Conservation (phyloP, 2,329 filamentous ascomycete species). For the Coleophoma eucalyptorum region DNA sequence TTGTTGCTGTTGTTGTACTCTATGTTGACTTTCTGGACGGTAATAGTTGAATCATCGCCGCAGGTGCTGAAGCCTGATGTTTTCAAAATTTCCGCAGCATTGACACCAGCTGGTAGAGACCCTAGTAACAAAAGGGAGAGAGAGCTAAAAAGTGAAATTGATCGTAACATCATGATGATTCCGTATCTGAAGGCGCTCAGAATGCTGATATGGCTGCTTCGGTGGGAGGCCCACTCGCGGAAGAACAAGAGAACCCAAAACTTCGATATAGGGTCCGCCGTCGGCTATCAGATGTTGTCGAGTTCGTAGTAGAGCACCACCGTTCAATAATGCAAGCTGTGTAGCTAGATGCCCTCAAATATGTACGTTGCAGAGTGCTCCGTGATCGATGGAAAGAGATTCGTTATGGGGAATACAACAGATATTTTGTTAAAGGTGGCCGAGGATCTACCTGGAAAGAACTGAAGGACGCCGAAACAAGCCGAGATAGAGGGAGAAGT, state of each 20-base stretch:
- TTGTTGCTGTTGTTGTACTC: conserved; percentile 73
- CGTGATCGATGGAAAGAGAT: neutral
- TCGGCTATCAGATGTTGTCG: too few species aligned
- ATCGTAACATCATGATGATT: conserved; percentile 22
- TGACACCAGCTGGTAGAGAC: conserved; percentile 33
- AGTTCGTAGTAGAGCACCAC: too few species aligned
- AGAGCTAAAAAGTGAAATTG: conserved; percentile 18
- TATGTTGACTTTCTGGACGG: conserved; percentile 71
- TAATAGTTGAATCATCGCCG: conserved; percentile 53
- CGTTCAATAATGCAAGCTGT: too few species aligned
- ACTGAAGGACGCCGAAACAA: conserved; percentile 18
- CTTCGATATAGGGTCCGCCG: neutral
- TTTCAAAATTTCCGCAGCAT: conserved; percentile 69
- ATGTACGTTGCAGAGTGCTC: conserved; percentile 1
- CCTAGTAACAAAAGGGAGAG: conserved; percentile 24
- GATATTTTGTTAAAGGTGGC: conserved; percentile 32
- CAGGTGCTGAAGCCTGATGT: conserved; percentile 81
- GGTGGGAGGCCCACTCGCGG: neutral
- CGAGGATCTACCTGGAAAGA: conserved; percentile 59
- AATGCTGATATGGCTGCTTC: conserved; percentile 3
- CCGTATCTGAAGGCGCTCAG: neutral
- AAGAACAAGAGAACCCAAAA: neutral
- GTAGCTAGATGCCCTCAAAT: neutral
- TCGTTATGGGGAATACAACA: conserved; percentile 2
- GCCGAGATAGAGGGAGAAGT: too few species aligned